Evolutionary conservation across 1,284 basidiomycete species (phyloP), one percentile per base, ranked within the genome.

Genomic region (Rhizoctonia solani): DNA sequence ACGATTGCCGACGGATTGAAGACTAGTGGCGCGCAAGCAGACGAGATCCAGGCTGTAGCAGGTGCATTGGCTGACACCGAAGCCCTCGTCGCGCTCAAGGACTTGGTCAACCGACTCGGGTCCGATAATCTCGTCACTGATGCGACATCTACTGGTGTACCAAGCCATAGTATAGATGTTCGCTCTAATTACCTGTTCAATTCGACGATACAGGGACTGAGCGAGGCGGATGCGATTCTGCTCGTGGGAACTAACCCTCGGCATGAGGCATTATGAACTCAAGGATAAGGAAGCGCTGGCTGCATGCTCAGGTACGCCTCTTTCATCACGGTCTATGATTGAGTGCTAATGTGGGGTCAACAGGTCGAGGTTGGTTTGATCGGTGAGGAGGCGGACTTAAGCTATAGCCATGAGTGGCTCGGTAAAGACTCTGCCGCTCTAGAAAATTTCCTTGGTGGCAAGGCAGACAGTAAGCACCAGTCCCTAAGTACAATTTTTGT

Each of bases 141-240:
- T 76, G 85, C 89, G 72, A 65, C 44, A 14, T 14, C 34, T 5
- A 32, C 25, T 21, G 46, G 50, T 14, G 37, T 34, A 16, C 32
- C 47, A 13, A 52, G 46, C 25, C 76, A 80, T 9, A 83, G 85
- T 58, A 85, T 96, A 68, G 96, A 99, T 75, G 82, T 98, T 70
- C 92, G 97, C 70, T 92, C 93, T 42, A 98, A 97, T 81, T 99
- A 98, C 80, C 87, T 95, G 49, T 97, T 99, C 84, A 98, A 98
- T 81, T 83, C 89, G n/a, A 93, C 90, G 41, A 95, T 99, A 71
- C 87, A 93, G 44, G 92, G 92, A 50, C 84, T 96, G 49, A 96
- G 97, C 75, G 84, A 90, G 69, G 95, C 96, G 30, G 97, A 99
- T 75, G 92, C 82, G 37, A 92, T 99, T 71, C 86, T 99, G 19